These are phyloP conservation scores for Fusarium hostae DNA, from an alignment of 2,329 filamentous ascomycete genomes.

Conservation along the genomic window DNA sequence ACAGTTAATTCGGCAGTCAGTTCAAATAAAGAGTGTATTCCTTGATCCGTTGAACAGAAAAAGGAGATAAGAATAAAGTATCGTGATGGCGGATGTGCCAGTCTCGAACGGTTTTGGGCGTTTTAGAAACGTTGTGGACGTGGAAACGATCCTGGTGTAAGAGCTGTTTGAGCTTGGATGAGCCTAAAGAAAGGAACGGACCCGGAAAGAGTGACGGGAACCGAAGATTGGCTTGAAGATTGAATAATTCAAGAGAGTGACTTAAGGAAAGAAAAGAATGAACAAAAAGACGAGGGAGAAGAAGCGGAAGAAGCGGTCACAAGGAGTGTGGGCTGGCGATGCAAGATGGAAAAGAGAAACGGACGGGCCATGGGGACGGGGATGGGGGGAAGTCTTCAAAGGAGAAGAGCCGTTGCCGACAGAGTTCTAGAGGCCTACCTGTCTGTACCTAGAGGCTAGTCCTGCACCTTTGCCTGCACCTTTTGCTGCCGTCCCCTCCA, in stretches of 20 bases:
- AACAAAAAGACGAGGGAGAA: slow-evolving; percentile 51
- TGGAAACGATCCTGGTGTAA: slow-evolving; percentile 38
- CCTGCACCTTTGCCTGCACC: slow-evolving; percentile 17
- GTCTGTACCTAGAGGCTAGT: slow-evolving; percentile 12
- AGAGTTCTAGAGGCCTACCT: slow-evolving; percentile 16
- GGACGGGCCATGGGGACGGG: slow-evolving; percentile 49
- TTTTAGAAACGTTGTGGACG: slow-evolving; percentile 32
- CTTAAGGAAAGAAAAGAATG: slow-evolving; percentile 61
- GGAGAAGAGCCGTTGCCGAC: slow-evolving; percentile 39
- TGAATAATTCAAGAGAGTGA: slow-evolving; percentile 60
- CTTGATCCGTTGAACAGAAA: slow-evolving; percentile 40
- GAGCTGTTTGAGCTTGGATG: slow-evolving; percentile 42
- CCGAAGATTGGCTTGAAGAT: slow-evolving; percentile 50
- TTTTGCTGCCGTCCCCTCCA: slow-evolving; percentile 21
- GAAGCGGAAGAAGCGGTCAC: slow-evolving; percentile 54
- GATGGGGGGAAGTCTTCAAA: slow-evolving; percentile 50
- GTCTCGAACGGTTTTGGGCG: slow-evolving; percentile 39
- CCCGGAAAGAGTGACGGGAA: slow-evolving; percentile 65
- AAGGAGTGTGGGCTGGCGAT: slow-evolving; percentile 51
- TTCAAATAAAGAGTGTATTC: slow-evolving; percentile 49
- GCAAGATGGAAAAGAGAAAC: slow-evolving; percentile 51
- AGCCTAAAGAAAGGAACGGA: slow-evolving; percentile 58
- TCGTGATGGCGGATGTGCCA: slow-evolving; percentile 33
- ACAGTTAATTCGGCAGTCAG: slow-evolving; percentile 29
- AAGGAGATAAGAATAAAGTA: slow-evolving; percentile 32